Evolutionary conservation across 2,329 filamentous ascomycete species (phyloP), one percentile per base, ranked within the genome.

Genomic region (Colletotrichum melonis): DNA sequence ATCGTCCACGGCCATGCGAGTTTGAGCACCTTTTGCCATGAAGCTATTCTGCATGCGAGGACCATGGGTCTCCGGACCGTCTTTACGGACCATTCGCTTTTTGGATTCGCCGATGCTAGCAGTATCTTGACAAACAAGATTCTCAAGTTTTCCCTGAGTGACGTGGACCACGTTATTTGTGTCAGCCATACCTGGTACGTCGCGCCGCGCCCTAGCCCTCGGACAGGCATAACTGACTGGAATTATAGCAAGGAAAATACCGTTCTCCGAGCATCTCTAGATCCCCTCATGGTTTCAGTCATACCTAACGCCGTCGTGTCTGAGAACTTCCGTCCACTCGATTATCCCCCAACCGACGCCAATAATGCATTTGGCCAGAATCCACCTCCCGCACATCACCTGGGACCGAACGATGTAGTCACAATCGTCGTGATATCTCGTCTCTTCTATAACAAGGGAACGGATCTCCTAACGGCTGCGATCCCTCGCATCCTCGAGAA

Each of bases 1-100:
- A 99, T 99, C 78, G 95, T 99, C 0, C 97, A 99, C 81, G 97
- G 96, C n/a, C 97, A 99, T 86, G 96, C 90, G 38, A 98, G 95
- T 80, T 87, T 99, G 74, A 98, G 95, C 82, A 97, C 92, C 80
- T 88, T 99, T 63, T 98, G 96, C 80, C 94, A 97, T 80, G 97
- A 99, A 83, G 97, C 94, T 11, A 97, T 99, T 71, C 85, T 99
- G 11, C 97, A 99, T 84, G 97, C 94, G 12, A 88, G 97, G 69
- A 98, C 97, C 4, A 99, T 99, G 97, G 95, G 97, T 1, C 82
- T 99, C 77, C 91, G 95, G 63, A 98, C 97, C 0, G 96, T 98
- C 57, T 98, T 98, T 80, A 99, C 97, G 0, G 97, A 99, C 79
- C 97, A 99, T 83, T 98, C 95, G 54, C 88, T 99, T 4, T 98